phyloP scores from a whole-genome alignment of 1,139 yeast genomes.

The Saccharomyces hybrid region DNA sequence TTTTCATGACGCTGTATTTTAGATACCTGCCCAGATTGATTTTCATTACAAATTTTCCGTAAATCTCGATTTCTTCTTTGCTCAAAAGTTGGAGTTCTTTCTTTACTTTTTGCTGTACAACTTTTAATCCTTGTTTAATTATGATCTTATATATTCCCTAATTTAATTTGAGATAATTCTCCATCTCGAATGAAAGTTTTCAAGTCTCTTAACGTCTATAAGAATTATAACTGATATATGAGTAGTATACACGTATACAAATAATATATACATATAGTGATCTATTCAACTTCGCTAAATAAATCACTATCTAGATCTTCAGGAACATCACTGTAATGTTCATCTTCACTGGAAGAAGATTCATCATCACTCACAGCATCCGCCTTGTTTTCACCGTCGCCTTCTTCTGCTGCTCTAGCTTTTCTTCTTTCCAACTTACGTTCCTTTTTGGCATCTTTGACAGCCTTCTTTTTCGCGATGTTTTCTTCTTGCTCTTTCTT shows the following conservation, averaged over 20 bases:
- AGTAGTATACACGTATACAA: not conserved
- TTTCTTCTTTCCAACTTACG: too few species aligned
- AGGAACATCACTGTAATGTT: too few species aligned
- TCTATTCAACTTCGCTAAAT: not conserved
- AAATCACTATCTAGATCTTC: too few species aligned
- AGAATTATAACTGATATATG: not conserved
- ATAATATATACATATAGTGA: not conserved
- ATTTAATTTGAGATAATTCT: not conserved
- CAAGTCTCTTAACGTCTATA: not conserved
- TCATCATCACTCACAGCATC: too few species aligned
- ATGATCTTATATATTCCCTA: not conserved
- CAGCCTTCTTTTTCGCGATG: too few species aligned
- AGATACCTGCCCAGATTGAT: not conserved
- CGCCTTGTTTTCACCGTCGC: too few species aligned
- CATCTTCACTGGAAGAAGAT: too few species aligned
- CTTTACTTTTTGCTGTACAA: too few species aligned
- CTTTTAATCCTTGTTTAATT: not conserved
- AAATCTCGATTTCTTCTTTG: not conserved
- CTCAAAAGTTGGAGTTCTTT: not conserved
- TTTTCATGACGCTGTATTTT: conserved; percentile 20
- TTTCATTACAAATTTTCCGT: not conserved
- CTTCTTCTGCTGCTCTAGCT: too few species aligned
- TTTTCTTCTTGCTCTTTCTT: too few species aligned
- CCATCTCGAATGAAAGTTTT: not conserved
- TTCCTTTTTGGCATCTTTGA: too few species aligned